phyloP scores from a whole-genome alignment of 1,139 yeast species.

The Ogataea hybrid region DNA sequence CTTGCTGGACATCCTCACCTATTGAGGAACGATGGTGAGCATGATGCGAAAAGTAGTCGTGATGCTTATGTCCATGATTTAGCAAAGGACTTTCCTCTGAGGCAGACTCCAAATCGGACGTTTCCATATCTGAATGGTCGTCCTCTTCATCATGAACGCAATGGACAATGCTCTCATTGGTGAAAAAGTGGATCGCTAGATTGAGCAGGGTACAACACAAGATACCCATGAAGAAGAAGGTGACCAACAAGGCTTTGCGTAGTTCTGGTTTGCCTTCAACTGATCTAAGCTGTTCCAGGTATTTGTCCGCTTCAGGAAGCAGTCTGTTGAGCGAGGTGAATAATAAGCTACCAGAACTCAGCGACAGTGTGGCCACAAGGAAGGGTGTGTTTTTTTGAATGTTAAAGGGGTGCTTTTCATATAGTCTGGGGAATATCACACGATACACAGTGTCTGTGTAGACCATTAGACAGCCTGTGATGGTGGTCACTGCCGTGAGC shows the following conservation, averaged over 20 bases:
- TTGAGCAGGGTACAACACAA: slow-evolving; percentile 59
- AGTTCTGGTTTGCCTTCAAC: slow-evolving; percentile 24
- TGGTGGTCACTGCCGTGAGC: slow-evolving; percentile 56
- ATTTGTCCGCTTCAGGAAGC: slow-evolving; percentile 59
- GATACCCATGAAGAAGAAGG: slow-evolving; percentile 60
- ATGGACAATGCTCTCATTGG: slow-evolving; percentile 83
- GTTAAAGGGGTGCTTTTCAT: slow-evolving; percentile 46
- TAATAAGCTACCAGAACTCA: slow-evolving; percentile 75
- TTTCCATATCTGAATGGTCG: slow-evolving; percentile 33
- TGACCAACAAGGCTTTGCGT: slow-evolving; percentile 34
- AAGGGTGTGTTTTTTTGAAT: slow-evolving; percentile 60
- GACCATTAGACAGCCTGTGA: slow-evolving; percentile 57
- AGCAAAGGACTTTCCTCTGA: slow-evolving; percentile 15
- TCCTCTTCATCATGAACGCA: slow-evolving; percentile 63
- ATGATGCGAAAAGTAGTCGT: not conserved
- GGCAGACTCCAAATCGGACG: not conserved
- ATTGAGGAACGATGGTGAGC: not conserved
- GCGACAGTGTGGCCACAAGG: slow-evolving; percentile 61
- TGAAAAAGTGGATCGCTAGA: slow-evolving; percentile 61
- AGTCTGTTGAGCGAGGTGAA: slow-evolving; percentile 75
- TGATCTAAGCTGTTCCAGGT: slow-evolving; percentile 35
- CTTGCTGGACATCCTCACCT: too few species aligned
- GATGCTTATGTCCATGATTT: not conserved
- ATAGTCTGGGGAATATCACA: slow-evolving; percentile 40
- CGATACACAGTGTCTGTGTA: slow-evolving; percentile 48